These are phyloP conservation scores for Trichoderma asperellum DNA, from an alignment of 2,329 filamentous ascomycete species.

Conservation along the genomic window DNA sequence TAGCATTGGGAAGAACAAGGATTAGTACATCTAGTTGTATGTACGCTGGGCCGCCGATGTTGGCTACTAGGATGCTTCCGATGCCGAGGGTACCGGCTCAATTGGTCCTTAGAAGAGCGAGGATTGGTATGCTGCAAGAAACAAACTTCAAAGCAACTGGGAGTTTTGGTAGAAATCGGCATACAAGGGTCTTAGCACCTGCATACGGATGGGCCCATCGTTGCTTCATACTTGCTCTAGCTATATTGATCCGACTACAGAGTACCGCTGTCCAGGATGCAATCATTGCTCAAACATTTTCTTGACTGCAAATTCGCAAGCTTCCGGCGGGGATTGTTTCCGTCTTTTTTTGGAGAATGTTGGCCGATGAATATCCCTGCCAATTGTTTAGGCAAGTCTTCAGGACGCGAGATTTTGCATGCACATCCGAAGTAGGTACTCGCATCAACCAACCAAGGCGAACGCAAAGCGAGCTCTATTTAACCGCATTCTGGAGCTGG, in stretches of 20 bases:
- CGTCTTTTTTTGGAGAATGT: not conserved
- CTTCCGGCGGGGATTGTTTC: not conserved
- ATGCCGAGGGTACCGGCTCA: not conserved
- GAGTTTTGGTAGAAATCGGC: not conserved
- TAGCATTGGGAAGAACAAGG: not conserved
- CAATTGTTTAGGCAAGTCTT: not conserved
- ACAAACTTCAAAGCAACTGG: not conserved
- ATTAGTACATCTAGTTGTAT: not conserved
- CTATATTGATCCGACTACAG: not conserved
- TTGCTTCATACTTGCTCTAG: not conserved
- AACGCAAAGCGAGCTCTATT: not conserved
- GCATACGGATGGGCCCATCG: not conserved
- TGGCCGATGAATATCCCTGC: conserved; percentile 2
- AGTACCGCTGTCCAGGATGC: not conserved
- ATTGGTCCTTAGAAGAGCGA: not conserved
- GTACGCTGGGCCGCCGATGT: not conserved
- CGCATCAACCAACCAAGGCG: not conserved
- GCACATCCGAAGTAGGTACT: not conserved
- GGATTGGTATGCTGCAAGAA: not conserved
- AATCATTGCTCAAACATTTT: conserved; percentile 2
- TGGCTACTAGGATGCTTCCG: not conserved
- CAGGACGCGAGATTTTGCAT: not conserved
- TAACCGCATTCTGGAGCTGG: not conserved
- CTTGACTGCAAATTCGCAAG: not conserved
- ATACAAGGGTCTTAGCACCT: not conserved